Evolutionary conservation across 768 basidiomycete genomes (phyloP).

Genomic region (Mycena maculata): DNA sequence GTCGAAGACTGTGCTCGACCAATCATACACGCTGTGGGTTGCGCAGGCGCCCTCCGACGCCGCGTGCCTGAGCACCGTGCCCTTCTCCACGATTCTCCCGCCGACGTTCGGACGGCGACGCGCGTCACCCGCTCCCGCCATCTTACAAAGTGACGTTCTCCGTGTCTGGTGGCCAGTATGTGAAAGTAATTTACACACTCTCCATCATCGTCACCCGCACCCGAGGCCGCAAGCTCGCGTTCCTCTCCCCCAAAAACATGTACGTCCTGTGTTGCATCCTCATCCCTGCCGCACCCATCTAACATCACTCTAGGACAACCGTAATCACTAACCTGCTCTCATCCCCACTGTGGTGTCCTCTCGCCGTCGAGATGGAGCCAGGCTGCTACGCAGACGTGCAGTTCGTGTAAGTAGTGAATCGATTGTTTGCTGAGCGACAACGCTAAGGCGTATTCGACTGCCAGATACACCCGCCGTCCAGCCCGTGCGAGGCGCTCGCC

Average conservation of each 20-base stretch:
- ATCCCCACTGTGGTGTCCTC: too few species aligned
- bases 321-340: too few species aligned
- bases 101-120: conserved; percentile 53
- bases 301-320: background rate
- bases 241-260: background rate
- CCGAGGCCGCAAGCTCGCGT: conserved; percentile 1
- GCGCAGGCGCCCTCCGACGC: conserved; percentile 18
- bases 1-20: conserved; percentile 45
- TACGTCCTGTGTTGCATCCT: background rate
- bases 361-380: too few species aligned
- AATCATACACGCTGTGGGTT: conserved; percentile 50
- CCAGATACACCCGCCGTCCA: too few species aligned
- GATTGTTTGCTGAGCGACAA: too few species aligned
- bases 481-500: too few species aligned
- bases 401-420: too few species aligned
- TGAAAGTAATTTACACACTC: conserved; percentile 23
- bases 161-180: conserved; percentile 49
- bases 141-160: conserved; percentile 50
- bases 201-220: conserved; percentile 5
- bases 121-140: conserved; percentile 58
- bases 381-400: too few species aligned
- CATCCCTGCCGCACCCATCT: background rate
- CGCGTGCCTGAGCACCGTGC: conserved; percentile 45
- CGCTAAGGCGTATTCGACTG: too few species aligned
- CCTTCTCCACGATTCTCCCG: conserved; percentile 61